A percentile compares a stretch with the other conserved stretches of the same genome.
phyloP scores from a whole-genome alignment of 192 early-diverging fungal genomes.

The Mortierella hygrophila region DNA sequence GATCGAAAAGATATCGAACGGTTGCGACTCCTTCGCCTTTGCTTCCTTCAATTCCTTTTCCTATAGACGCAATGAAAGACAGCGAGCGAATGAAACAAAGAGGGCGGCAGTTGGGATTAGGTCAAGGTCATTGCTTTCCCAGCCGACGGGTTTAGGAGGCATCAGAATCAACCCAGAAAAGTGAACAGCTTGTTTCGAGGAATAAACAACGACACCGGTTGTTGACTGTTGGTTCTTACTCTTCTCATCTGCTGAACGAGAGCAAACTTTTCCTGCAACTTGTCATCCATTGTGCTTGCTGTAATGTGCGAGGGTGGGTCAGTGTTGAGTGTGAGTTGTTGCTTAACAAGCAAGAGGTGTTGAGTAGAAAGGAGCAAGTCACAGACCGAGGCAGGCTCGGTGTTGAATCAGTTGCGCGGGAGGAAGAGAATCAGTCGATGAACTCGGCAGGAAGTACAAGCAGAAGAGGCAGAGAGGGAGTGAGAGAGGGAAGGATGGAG shows the following conservation, averaged over 20 bases:
- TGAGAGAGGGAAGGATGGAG: not conserved
- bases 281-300: constrained; percentile 24
- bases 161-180: not conserved
- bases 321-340: not conserved
- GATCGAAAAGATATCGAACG: constrained; percentile 48
- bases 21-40: constrained; percentile 44
- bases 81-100: not conserved
- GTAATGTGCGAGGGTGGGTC: not conserved
- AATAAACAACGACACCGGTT: not conserved
- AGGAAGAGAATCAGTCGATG: not conserved
- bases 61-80: constrained; percentile 4
- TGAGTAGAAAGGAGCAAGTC: not conserved
- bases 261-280: constrained; percentile 52
- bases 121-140: not conserved
- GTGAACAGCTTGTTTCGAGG: not conserved
- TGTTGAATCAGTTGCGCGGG: not conserved
- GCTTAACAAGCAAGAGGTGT: not conserved
- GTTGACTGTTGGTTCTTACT: constrained; percentile 14
- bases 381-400: not conserved
- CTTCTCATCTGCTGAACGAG: constrained; percentile 52
- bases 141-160: not conserved
- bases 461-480: not conserved
- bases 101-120: constrained; percentile 7
- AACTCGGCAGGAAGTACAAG: not conserved
- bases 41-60: constrained; percentile 52